These are phyloP conservation scores for Boletus rubropictus DNA, from an alignment of 768 basidiomycete species.

Conservation along the genomic window DNA sequence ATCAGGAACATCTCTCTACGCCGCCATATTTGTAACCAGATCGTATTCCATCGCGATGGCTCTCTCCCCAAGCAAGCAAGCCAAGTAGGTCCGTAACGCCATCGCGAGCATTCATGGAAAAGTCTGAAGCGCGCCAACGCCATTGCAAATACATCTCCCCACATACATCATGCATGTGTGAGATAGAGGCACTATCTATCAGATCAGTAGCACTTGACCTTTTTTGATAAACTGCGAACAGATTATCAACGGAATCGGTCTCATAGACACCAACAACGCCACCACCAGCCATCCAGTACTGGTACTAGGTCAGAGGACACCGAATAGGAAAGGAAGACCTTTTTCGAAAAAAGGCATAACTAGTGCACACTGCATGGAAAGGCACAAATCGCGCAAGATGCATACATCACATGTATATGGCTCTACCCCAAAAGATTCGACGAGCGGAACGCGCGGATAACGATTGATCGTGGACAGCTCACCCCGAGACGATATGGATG, in stretches of 20 bases:
- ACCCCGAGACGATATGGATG: background rate
- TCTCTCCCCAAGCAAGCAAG: background rate
- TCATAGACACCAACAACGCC: background rate
- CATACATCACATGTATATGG: background rate
- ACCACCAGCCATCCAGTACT: background rate
- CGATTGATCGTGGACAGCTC: background rate
- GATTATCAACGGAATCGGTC: background rate
- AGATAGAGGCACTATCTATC: constrained; percentile 6
- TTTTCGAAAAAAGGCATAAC: background rate
- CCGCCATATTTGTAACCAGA: background rate
- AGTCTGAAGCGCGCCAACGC: background rate
- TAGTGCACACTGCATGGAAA: background rate
- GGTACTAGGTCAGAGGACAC: background rate
- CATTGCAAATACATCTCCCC: background rate
- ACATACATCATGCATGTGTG: background rate
- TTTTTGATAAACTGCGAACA: background rate
- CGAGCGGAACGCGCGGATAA: background rate
- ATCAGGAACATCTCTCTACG: background rate
- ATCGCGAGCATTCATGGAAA: background rate
- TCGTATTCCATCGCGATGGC: background rate
- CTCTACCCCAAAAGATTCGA: background rate
- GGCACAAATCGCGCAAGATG: background rate
- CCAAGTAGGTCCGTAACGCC: background rate
- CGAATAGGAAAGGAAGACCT: background rate
- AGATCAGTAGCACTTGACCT: constrained; percentile 5